Conservation (phyloP, 176 grass and related monocot genomes). For the Rhynchospora tenuis region DNA sequence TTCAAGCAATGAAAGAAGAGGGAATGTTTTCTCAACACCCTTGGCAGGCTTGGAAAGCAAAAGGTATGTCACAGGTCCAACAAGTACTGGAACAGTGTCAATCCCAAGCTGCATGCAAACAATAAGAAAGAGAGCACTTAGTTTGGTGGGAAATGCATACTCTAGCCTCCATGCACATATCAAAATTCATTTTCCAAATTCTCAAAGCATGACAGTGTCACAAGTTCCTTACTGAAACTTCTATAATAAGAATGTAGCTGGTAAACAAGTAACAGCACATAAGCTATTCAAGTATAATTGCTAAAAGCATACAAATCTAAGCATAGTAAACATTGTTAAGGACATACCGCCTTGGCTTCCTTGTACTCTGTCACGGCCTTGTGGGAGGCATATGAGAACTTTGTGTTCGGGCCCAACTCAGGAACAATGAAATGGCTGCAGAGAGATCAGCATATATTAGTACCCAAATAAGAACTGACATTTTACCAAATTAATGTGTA, state of each 20-base stretch:
- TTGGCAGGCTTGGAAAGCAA: constrained; percentile 92
- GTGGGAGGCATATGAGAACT: constrained; percentile 88
- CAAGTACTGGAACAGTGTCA: constrained; percentile 76
- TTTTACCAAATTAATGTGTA: constrained; percentile 6
- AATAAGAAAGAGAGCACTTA: constrained; percentile 20
- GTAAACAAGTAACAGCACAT: background rate
- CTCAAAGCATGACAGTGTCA: background rate
- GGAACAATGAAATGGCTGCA: constrained; percentile 95
- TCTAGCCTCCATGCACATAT: background rate
- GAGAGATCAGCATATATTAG: constrained; percentile 4
- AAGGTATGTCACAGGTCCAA: constrained; percentile 91
- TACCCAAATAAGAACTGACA: background rate
- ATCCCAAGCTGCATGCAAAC: constrained; percentile 55
- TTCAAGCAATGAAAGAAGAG: constrained; percentile 72
- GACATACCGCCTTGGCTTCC: constrained; percentile 88
- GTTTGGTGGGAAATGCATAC: background rate
- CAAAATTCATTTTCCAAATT: background rate
- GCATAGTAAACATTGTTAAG: background rate
- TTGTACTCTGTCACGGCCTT: constrained; percentile 95
- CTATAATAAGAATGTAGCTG: background rate
- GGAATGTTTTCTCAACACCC: constrained; percentile 90
- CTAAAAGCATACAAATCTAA: background rate
- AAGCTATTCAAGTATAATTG: background rate
- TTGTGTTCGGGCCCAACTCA: constrained; percentile 71
- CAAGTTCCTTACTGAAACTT: background rate